Evolutionary conservation across 345 rosid genomes (phyloP).

Genomic region (Syzygium aqueum): DNA sequence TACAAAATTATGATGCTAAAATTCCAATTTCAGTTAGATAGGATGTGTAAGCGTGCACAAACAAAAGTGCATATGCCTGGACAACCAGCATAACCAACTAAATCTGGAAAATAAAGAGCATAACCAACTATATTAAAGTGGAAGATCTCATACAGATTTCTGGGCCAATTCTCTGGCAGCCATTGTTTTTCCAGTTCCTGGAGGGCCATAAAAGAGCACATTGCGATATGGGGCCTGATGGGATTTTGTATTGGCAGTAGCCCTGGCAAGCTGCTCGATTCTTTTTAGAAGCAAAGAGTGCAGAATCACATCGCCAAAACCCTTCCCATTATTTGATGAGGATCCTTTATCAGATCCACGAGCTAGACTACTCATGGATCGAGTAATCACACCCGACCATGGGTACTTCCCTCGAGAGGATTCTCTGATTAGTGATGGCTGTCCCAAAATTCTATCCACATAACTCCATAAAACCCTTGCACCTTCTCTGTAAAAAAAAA

Average conservation of each 20-base stretch:
- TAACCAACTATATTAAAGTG: background rate
- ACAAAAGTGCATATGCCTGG: background rate
- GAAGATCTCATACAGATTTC: constrained; percentile 62
- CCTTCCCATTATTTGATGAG: constrained; percentile 47
- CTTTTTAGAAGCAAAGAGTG: constrained; percentile 84
- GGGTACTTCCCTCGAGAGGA: constrained; percentile 98
- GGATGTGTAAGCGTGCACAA: background rate
- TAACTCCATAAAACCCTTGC: constrained; percentile 98
- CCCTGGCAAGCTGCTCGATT: constrained; percentile 74
- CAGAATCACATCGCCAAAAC: constrained; percentile 91
- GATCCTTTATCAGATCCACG: constrained; percentile 31
- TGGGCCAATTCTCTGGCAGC: constrained; percentile 91
- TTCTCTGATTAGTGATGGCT: constrained; percentile 95
- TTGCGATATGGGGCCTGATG: constrained; percentile 95
- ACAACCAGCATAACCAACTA: background rate
- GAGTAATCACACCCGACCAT: constrained; percentile 73
- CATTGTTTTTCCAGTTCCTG: constrained; percentile 99
- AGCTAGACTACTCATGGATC: constrained; percentile 31
- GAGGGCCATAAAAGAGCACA: constrained; percentile 97
- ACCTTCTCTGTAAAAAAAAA: constrained; percentile 65
- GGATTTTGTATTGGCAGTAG: constrained; percentile 94
- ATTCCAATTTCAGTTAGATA: background rate
- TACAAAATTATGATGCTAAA: background rate
- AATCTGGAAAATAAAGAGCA: background rate
- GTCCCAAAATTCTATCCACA: constrained; percentile 93